These are phyloP conservation scores for Ceriops tagal DNA, from an alignment of 345 rosid genomes.

Conservation along the genomic window DNA sequence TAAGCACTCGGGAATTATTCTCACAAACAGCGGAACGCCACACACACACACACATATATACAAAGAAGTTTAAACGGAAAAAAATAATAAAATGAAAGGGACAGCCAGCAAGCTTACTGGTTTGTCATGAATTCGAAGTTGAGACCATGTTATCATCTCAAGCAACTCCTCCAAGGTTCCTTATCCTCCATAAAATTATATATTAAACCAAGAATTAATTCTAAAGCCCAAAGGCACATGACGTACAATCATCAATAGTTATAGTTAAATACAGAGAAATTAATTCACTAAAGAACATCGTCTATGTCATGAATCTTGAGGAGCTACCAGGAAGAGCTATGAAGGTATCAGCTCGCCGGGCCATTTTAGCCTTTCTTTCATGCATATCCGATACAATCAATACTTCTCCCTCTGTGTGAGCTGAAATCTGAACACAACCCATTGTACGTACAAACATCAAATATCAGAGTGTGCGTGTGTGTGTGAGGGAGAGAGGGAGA, in stretches of 20 bases:
- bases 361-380: slow-evolving; percentile 45
- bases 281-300: too few relatives aligned
- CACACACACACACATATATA: too few relatives aligned
- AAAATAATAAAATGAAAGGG: too few relatives aligned
- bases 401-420: slow-evolving; percentile 34
- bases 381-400: slow-evolving; percentile 40
- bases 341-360: slow-evolving; percentile 37
- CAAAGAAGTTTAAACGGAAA: too few relatives aligned
- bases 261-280: background rate
- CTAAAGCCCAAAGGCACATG: too few relatives aligned
- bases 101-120: slow-evolving; percentile 33
- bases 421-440: slow-evolving; percentile 28
- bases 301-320: background rate
- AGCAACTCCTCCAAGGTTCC: slow-evolving; percentile 66
- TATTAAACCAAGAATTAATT: too few relatives aligned
- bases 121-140: slow-evolving; percentile 58
- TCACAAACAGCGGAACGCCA: too few relatives aligned
- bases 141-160: slow-evolving; percentile 59
- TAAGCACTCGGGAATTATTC: too few relatives aligned
- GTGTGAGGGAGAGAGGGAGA: too few relatives aligned
- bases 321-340: slow-evolving; percentile 40
- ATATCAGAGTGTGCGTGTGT: background rate
- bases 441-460: background rate
- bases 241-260: background rate
- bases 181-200: slow-evolving; percentile 32